A percentile compares a stretch with the other conserved stretches of the same genome.
Conservation (phyloP, 2,329 filamentous ascomycete species). For the Aspergillus sp. region DNA sequence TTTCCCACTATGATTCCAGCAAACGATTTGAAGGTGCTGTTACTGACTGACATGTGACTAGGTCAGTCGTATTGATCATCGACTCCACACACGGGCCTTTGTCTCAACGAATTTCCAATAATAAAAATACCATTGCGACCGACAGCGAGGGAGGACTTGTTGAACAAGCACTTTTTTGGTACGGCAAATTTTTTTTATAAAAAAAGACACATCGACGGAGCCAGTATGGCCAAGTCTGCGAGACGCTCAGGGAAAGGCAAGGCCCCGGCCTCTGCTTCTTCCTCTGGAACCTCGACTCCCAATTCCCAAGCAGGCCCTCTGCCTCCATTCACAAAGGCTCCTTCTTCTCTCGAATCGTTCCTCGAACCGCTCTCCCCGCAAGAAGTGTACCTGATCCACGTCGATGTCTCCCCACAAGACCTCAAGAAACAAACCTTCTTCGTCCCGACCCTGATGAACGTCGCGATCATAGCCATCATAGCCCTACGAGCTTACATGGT, state of each 20-base stretch:
- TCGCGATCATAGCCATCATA: slow-evolving; percentile 61
- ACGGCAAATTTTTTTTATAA: no score
- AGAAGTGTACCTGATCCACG: slow-evolving; percentile 78
- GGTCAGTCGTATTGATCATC: slow-evolving; percentile 13
- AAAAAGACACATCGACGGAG: no score
- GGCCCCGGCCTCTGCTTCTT: slow-evolving; percentile 17
- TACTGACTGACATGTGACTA: slow-evolving; percentile 9
- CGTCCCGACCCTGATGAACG: slow-evolving; percentile 73
- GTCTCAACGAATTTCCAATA: neutral
- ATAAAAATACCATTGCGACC: no score
- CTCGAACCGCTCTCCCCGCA: slow-evolving; percentile 60
- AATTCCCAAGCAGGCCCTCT: slow-evolving; percentile 40
- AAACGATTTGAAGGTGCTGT: no score
- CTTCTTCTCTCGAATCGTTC: slow-evolving; percentile 61
- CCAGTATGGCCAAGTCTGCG: slow-evolving; percentile 32
- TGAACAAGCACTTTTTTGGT: no score
- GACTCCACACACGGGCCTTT: neutral
- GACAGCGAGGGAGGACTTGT: no score
- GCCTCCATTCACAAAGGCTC: slow-evolving; percentile 64
- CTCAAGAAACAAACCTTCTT: slow-evolving; percentile 81
- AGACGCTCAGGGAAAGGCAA: slow-evolving; percentile 26
- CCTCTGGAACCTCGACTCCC: slow-evolving; percentile 29
- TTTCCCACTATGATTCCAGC: neutral
- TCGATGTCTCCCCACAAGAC: slow-evolving; percentile 64
- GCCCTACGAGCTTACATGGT: slow-evolving; percentile 64